A percentile compares a stretch with the other conserved stretches of the same genome.
These are phyloP conservation scores for Lactifluus volemus DNA, from an alignment of 768 basidiomycete species.

Conservation along the genomic window DNA sequence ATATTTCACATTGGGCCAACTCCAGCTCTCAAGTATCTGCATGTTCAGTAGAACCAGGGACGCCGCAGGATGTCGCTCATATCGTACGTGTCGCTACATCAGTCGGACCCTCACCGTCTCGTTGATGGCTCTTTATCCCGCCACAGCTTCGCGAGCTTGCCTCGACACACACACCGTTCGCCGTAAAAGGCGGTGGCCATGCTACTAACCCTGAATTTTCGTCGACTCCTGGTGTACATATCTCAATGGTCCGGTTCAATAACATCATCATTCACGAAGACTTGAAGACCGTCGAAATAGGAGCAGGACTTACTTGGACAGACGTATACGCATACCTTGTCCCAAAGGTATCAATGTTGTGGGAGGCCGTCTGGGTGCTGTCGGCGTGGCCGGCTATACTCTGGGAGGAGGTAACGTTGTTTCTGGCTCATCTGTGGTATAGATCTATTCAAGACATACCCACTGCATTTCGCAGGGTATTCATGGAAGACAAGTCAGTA, in stretches of 20 bases:
- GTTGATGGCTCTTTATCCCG: neutral
- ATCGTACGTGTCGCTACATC: neutral
- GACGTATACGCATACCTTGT: constrained; percentile 22
- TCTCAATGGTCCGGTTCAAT: constrained; percentile 21
- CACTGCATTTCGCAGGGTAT: constrained; percentile 21
- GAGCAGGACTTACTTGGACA: constrained; percentile 23
- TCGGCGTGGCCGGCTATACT: constrained; percentile 21
- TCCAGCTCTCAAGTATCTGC: neutral
- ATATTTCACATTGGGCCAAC: neutral
- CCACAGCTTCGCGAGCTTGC: constrained; percentile 1
- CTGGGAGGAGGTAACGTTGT: constrained; percentile 21
- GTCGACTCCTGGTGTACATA: constrained; percentile 24
- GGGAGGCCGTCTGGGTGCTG: constrained; percentile 21
- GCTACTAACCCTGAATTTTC: constrained; percentile 20
- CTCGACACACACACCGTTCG: neutral
- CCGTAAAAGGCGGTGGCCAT: constrained; percentile 24
- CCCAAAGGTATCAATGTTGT: constrained; percentile 20
- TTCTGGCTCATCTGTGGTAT: neutral
- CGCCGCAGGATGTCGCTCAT: neutral
- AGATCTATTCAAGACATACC: neutral
- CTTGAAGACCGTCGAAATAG: constrained; percentile 15
- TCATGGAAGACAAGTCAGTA: constrained; percentile 28
- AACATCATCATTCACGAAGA: constrained; percentile 7
- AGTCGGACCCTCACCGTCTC: too few relatives aligned
- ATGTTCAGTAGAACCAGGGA: constrained; percentile 1